Conservation (phyloP, 805 yeast genomes). For the Grigorovia jiainica region DNA sequence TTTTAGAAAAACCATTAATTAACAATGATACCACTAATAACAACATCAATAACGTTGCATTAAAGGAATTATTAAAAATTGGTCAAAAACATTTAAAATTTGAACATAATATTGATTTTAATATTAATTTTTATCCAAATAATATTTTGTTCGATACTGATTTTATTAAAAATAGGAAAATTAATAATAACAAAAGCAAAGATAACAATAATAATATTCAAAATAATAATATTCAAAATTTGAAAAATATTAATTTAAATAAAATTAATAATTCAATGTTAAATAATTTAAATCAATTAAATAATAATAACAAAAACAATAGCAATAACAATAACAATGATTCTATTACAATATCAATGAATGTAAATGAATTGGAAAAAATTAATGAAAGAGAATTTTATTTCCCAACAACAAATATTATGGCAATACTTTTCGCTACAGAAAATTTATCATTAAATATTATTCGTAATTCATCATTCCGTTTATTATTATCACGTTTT, state of each 20-base stretch:
- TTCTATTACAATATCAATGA: not conserved
- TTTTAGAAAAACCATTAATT: slow-evolving; percentile 3
- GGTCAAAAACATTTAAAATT: slow-evolving; percentile 8
- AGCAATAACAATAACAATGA: not conserved
- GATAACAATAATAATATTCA: too few species aligned
- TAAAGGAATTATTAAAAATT: not conserved
- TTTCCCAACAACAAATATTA: slow-evolving; percentile 9
- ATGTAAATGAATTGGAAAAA: not conserved
- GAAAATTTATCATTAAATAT: slow-evolving; percentile 12
- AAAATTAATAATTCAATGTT: not conserved
- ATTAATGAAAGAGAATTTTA: slow-evolving; percentile 3
- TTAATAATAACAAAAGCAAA: too few species aligned
- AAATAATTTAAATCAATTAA: not conserved
- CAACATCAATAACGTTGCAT: too few species aligned
- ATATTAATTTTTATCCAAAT: slow-evolving; percentile 3
- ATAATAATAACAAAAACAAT: not conserved
- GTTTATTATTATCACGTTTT: slow-evolving; percentile 5
- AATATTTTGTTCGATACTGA: too few species aligned
- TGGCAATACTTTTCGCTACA: slow-evolving; percentile 13
- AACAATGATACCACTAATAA: too few species aligned
- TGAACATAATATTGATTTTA: slow-evolving; percentile 7
- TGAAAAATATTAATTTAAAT: not conserved
- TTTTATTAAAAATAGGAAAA: too few species aligned
- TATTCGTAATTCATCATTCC: slow-evolving; percentile 7
- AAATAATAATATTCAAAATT: too few species aligned